Base-by-base conservation (phyloP, 179 eudicot species). In the Carnegiea gigantea region DNA sequence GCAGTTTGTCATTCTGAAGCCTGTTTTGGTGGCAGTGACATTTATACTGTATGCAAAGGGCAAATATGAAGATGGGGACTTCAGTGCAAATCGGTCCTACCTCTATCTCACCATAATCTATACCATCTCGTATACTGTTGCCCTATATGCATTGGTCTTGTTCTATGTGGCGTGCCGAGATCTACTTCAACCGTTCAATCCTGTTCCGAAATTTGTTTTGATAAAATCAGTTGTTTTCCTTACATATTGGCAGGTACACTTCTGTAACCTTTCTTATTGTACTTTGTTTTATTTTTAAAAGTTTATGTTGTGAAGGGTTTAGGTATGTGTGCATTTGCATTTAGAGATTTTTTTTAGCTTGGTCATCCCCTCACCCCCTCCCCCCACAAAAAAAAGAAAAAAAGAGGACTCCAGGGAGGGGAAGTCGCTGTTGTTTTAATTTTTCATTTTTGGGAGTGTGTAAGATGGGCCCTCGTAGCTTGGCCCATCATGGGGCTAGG, bases 1-100 rank as follows among this genome's bases (percentile, higher is more conserved):
- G 92, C 99, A 95, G 85, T 95, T 95, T 90, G 99, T 95, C 83
- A 94, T 95, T 84, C 91, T 95, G 81, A 95, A 94, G 88, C 99
- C 99, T 70, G 86, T 95, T 49, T 90, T 95, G 84, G 98, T 92
- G 72, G 88, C 92, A 30, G 85, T 92, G 74, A 95, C 99, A 24
- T 85, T 95, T 77, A 85, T 95, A 78, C 90, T 95, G 4, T 95
- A 95, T 82, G 90, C 96, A 14, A 95, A 92, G 84, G 99, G 99
- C 77, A 92, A 89, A 85, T 95, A 95, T 86, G 88, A 89, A 82
- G 98, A 92, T 88, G 99, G 99, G 26, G 89, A 95, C 88, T 95
- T 95, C 91, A 94, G 91, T 78, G 92, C 94, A 49, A 86, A 86
- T 36, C 97, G 92, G 64, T 92, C 99, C 46, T 95, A 92, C 83